These are phyloP conservation scores for Jimgerdemannia lactiflua DNA, from an alignment of 192 early-diverging fungal species.

Conservation along the genomic window DNA sequence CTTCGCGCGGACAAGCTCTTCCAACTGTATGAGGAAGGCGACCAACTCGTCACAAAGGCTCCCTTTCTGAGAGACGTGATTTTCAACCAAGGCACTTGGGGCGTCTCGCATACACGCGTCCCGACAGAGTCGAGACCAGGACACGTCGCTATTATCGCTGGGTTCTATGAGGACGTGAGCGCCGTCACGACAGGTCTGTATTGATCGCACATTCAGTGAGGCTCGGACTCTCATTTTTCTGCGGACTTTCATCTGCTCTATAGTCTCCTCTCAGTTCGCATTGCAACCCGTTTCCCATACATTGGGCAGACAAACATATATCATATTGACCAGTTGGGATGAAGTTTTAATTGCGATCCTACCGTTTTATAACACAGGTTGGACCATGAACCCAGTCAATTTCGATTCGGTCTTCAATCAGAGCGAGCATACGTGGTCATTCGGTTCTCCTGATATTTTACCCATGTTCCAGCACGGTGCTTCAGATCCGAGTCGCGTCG, in stretches of 20 bases:
- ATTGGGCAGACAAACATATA: background rate
- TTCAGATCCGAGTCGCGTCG: constrained; percentile 71
- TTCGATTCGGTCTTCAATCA: constrained; percentile 98
- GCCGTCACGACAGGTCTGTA: constrained; percentile 87
- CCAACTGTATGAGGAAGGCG: constrained; percentile 56
- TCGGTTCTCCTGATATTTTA: constrained; percentile 96
- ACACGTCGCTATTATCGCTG: constrained; percentile 97
- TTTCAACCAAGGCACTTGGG: constrained; percentile 67
- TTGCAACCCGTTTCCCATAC: background rate
- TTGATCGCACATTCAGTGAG: background rate
- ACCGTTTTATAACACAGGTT: constrained; percentile 48
- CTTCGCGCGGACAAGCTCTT: constrained; percentile 91
- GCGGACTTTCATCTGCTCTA: too few species aligned
- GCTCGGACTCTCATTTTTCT: too few species aligned
- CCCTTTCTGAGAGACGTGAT: constrained; percentile 54
- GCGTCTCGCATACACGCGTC: constrained; percentile 87
- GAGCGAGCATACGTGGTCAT: constrained; percentile 93
- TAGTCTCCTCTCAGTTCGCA: background rate
- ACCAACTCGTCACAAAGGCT: constrained; percentile 48
- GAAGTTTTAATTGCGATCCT: too few species aligned
- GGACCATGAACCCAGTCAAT: constrained; percentile 97
- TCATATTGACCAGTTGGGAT: background rate
- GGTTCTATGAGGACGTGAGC: constrained; percentile 98
- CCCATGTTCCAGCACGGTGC: constrained; percentile 96
- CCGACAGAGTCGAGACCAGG: constrained; percentile 96